phyloP scores from a whole-genome alignment of 2,329 filamentous ascomycete genomes.

The Xylariaceae sp. region DNA sequence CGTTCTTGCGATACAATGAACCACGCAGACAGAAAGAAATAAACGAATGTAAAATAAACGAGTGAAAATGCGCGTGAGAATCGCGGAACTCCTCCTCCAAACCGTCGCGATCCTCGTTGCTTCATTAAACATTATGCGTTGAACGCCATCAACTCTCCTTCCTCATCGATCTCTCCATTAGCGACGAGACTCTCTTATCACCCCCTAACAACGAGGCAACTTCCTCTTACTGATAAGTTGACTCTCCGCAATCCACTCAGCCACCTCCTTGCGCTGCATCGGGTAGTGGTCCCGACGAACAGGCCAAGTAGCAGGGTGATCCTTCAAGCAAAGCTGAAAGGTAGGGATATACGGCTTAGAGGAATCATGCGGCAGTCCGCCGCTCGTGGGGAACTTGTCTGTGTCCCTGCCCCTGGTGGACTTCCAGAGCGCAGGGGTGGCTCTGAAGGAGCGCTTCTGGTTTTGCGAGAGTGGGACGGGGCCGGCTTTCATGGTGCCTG shows the following conservation, averaged over 20 bases:
- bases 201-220: not conserved
- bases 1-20: too few relatives aligned
- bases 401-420: not conserved
- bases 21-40: too few relatives aligned
- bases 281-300: not conserved
- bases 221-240: not conserved
- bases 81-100: too few relatives aligned
- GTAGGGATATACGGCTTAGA: not conserved
- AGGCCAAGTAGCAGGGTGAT: conserved; percentile 11
- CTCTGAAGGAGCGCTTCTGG: conserved; percentile 14
- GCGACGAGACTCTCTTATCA: too few relatives aligned
- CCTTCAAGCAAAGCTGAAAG: conserved; percentile 1
- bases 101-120: too few relatives aligned
- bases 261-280: not conserved
- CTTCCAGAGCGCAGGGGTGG: too few relatives aligned
- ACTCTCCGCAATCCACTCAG: not conserved
- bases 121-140: too few relatives aligned
- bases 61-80: too few relatives aligned
- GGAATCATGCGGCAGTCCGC: not conserved
- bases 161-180: too few relatives aligned
- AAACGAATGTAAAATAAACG: too few relatives aligned
- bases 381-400: not conserved
- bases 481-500: conserved; percentile 1
- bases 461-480: conserved; percentile 12
- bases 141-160: too few relatives aligned